Evolutionary conservation across 805 yeast genomes (phyloP).

Genomic region (Metschnikowia noctiluminum): DNA sequence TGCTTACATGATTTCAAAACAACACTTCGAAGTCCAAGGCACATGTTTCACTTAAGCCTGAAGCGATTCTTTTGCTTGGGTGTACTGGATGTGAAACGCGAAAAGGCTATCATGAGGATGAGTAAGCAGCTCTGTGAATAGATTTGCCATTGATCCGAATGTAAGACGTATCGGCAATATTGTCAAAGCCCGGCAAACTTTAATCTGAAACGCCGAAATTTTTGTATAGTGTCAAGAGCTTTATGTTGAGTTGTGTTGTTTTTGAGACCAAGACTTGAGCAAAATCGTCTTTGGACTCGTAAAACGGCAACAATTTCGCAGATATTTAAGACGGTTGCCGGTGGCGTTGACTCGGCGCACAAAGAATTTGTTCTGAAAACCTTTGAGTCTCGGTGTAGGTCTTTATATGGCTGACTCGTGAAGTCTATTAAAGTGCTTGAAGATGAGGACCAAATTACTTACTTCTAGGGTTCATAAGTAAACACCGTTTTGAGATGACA

Average conservation of each 20-base stretch:
- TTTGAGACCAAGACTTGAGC: background rate
- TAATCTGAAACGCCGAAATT: background rate
- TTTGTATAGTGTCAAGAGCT: constrained; percentile 1
- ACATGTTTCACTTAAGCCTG: background rate
- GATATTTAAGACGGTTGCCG: no score
- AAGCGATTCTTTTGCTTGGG: background rate
- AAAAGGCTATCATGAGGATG: background rate
- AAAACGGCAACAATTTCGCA: background rate
- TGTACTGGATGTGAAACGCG: background rate
- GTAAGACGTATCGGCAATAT: background rate
- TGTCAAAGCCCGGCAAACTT: background rate
- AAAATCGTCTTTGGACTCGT: background rate
- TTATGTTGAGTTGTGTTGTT: constrained; percentile 2
- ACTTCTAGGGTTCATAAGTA: no score
- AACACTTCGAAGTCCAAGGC: background rate
- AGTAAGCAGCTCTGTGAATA: background rate
- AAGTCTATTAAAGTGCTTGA: no score
- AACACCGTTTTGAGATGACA: no score
- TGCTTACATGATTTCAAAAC: no score
- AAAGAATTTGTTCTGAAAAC: no score
- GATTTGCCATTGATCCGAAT: background rate
- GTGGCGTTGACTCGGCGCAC: no score
- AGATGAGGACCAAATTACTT: no score
- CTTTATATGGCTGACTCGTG: no score
- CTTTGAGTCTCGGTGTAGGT: no score